Percentiles rank a stretch among this genome's conserved stretches.
phyloP scores from a whole-genome alignment of 2,329 filamentous ascomycete genomes.

The Harringtonia aguacate region DNA sequence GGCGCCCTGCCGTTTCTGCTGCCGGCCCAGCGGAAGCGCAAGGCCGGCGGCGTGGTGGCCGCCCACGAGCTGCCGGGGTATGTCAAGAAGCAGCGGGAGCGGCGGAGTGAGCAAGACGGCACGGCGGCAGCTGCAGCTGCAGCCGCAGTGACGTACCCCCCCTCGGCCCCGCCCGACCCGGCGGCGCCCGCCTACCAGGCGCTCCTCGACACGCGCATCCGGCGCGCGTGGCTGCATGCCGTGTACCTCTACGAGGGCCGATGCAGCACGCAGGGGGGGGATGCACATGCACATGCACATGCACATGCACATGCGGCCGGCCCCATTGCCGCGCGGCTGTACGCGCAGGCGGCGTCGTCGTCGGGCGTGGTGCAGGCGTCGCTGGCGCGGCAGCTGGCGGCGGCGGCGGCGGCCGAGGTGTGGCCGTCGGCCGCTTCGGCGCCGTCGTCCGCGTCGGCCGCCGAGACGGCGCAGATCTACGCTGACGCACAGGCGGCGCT shows the following conservation, averaged over 20 bases:
- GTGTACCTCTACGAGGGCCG: conserved; percentile 58
- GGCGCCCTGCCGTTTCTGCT: conserved; percentile 84
- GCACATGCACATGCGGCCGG: conserved; percentile 47
- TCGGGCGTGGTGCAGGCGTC: conserved; percentile 52
- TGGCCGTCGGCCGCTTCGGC: conserved; percentile 2
- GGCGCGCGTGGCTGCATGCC: conserved; percentile 78
- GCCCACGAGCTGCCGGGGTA: conserved; percentile 15
- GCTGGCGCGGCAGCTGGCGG: conserved; percentile 54
- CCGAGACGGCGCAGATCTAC: conserved; percentile 28
- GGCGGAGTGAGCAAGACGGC: background rate
- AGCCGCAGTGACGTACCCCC: conserved; percentile 1
- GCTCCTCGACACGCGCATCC: conserved; percentile 65
- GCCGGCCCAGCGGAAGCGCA: conserved; percentile 28
- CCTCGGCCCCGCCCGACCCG: conserved; percentile 16
- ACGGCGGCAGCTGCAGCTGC: background rate
- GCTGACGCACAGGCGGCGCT: conserved; percentile 33
- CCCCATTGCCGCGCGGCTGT: conserved; percentile 57
- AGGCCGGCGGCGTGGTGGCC: conserved; percentile 12
- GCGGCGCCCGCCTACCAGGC: conserved; percentile 67
- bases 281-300: no score
- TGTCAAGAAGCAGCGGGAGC: background rate
- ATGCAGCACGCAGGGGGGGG: no score
- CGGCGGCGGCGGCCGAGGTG: conserved; percentile 59
- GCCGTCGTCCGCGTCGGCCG: conserved; percentile 22
- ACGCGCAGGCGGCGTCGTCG: conserved; percentile 53